Evolutionary conservation across 2,329 filamentous ascomycete species (phyloP), one percentile per base, ranked within the genome.

Genomic region (Massarina eburnea): DNA sequence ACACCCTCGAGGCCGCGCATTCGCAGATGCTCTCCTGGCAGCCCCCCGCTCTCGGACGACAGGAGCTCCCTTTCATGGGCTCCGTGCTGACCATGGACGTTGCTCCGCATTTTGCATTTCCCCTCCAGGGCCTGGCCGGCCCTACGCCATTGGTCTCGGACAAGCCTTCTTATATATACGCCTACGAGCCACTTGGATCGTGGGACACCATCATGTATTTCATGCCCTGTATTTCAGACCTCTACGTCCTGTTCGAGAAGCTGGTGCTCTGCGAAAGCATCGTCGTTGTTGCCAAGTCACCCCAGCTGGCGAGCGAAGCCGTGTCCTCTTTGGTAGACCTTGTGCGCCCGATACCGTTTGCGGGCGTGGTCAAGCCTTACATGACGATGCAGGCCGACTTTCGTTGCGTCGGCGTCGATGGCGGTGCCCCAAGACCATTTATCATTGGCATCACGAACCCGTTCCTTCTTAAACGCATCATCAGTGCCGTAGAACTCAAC

Each of bases 361-460:
- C 70, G 29, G 71, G 71, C 10, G 60, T 67, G 2, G 55, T 67
- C 22, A 68, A 68, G 43, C 70, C 71, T 9, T 73, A 73, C 50
- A 62, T 72, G 58, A 73, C 70, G 27, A 73, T 73, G 71, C 71
- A 73, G 52, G 68, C 70, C 9, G 70, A 72, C 21, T 72, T 72
- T 49, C 58, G 61, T n/a, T 60, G 61, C 38, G 69, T 69, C 7
- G 69, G 69, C 32, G 64, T 71, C 39, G 68, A 72, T 38, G 67
- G 69, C 14, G 69, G 68, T 2, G 66, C 66, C 9, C 68, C 70
- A 1, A 55, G 64, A 12, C 62, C 66, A 8, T 73, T 72, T 52
- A 57, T 73, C 5, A 58, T 72, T 38, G 71, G 71, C 24, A 68
- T 72, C 47, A 73, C 71, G 5, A 73, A 73, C 37, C 71, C 71